Evolutionary conservation across 805 yeast species (phyloP), one percentile per base, ranked within the genome.

Genomic region (Millerago galiae): DNA sequence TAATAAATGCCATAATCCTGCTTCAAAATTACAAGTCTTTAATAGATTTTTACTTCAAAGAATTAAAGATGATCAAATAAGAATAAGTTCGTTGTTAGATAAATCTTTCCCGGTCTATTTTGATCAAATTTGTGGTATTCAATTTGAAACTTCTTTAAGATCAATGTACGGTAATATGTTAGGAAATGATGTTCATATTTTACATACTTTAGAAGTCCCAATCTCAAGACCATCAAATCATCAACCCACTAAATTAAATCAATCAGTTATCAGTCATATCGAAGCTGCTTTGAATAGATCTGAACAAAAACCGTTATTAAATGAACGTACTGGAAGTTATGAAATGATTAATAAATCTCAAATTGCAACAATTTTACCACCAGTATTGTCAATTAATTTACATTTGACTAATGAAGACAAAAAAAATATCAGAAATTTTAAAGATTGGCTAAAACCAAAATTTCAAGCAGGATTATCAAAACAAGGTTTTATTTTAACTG

Each of bases 371-470:
- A 68, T 67, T 34, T 62, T 82, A 25, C 89, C 95, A 0, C 79
- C 83, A 1, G 68, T 86, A 10, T 57, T 88, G 27, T 70, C 81
- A 2, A 61, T 85, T 37, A 84, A 84, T 50, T 52, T 84, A 15
- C 70, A 75, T 38, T 63, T 84, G 39, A 58, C 68, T 15, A 72
- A 72, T 34, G 74, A 73, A 24, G 86, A 82, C 42, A 70, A 77
- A 67, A 69, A 68, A 34, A 61, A 66, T 29, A 70, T 81, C 4
- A 70, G 76, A 44, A 57, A 65, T 38, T 68, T 66, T 25, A 67
- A 69, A 38, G 70, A 72, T 26, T 82, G 90, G 89, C 59, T 83
- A 2, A 72, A 72, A 10, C 76, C 79, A 3, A 81, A 73, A 47
- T 83, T 83, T 56, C 80, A 72, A 53, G 71, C 73, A 3, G 60